A percentile compares a stretch with the other conserved stretches of the same genome.
These are phyloP conservation scores for Melaleuca quinquenervia DNA, from an alignment of 345 rosid genomes.

Conservation along the genomic window DNA sequence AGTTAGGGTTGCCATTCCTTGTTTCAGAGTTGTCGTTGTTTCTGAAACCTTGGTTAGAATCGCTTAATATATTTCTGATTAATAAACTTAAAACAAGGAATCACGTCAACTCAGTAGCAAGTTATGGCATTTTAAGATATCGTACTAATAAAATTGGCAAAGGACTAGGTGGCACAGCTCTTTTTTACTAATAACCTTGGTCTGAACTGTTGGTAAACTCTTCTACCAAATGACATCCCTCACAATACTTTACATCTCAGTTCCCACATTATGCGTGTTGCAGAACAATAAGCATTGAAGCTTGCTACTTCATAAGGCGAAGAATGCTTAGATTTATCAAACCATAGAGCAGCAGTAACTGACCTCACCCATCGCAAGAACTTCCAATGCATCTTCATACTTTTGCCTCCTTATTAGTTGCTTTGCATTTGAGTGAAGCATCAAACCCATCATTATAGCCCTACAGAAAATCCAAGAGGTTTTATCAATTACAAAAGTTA, in stretches of 20 bases:
- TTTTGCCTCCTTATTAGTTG: conserved; percentile 38
- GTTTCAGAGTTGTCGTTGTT: not conserved
- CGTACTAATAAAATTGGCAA: not conserved
- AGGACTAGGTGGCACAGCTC: not conserved
- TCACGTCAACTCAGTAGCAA: not conserved
- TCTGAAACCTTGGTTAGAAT: not conserved
- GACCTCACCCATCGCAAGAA: conserved; percentile 91
- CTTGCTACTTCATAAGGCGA: not conserved
- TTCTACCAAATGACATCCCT: not conserved
- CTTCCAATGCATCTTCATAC: conserved; percentile 80
- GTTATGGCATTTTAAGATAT: not conserved
- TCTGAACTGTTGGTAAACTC: not conserved
- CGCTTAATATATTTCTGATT: not conserved
- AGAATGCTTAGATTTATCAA: not conserved
- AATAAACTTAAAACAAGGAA: not conserved
- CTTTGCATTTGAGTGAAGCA: conserved; percentile 81
- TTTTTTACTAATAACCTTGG: too few species aligned
- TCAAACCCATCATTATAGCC: conserved; percentile 88
- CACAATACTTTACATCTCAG: not conserved
- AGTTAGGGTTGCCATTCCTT: not conserved
- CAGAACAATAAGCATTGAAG: not conserved
- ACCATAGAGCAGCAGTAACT: conserved; percentile 2
- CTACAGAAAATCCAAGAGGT: conserved; percentile 19
- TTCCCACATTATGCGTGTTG: not conserved
- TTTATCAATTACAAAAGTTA: not conserved